Evolutionary conservation across 768 basidiomycete genomes (phyloP), one percentile per base, ranked within the genome.

Genomic region (Trametes gibbosa): DNA sequence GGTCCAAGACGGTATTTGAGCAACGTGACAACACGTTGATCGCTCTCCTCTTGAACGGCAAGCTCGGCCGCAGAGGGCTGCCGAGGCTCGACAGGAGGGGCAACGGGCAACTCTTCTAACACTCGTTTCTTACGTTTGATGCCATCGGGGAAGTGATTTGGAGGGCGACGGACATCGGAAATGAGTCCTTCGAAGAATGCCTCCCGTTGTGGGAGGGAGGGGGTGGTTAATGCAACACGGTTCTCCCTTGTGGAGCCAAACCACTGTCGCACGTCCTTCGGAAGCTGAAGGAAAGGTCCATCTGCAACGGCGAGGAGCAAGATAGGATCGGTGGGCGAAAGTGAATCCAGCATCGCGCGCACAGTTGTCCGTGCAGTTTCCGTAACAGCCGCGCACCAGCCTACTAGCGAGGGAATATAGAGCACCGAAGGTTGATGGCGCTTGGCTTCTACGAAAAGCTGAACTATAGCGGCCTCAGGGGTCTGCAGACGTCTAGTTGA

Each of bases 361-460:
- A 98, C 84, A 0, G 94, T 96, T 2, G 88, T 82, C 10, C 94
- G 82, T 0, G 93, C 82, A 0, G 89, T 87, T 65, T 98, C 95
- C 0, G 89, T 82, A 23, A 98, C 83, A 2, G 93, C 85, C 0
- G 85, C 78, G 63, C 89, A 90, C 95, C 95, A 98, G 0, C 87
- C 83, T 1, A 84, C 67, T 6, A 99, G 82, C 1, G 92, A 90
- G 0, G 96, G 96, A 29, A 99, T 92, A 72, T 95, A 98, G 48
- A 99, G 83, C 37, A 98, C 88, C 0, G 94, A 95, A 0, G 97
- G 97, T 66, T 96, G 95, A 70, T 97, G 92, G 25, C 96, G 86
- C 70, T 98, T 98, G 0, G 96, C 97, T 72, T 99, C 97, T 21
- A 95, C 82, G 68, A 99, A 98, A 17, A 97, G 79, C 66, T 98